Evolutionary conservation across 352 stramenopile species (phyloP), one percentile per base, ranked within the genome.

Genomic region (Aphanomyces invadans): DNA sequence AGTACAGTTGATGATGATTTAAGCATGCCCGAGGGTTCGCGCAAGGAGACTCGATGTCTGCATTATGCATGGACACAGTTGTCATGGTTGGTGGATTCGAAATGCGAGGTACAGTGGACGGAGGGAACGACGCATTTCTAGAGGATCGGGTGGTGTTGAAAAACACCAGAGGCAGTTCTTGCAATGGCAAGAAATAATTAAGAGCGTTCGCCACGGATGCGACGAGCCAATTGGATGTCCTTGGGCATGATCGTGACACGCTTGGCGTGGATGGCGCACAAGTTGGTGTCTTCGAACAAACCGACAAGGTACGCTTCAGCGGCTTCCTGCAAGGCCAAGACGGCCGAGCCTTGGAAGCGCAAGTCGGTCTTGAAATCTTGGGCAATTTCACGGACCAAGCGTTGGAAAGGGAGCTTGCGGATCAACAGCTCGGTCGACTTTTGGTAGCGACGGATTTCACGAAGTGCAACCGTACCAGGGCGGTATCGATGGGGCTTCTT

Each of bases 231-330:
- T 79, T 97, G 92, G 54, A 98, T 97, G 74, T 98, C 94, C 83
- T 97, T 97, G 39, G 94, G 93, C 92, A 98, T 98, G 77, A 98
- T 98, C 19, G 93, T 98, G 26, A 98, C 90, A 52, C 94, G 87
- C 75, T 98, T 97, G 68, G 91, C 93, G 77, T 98, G 93, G 70
- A 98, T 98, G 60, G 92, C 92, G 73, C 89, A 96, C 48, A 97
- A 74, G 81, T 98, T 98, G 49, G 91, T 97, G 77, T 98, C 91
- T 73, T 98, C 93, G 64, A 98, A 98, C 42, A 98, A 84, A 31
- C 88, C 89, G 28, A 98, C 89, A 11, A 98, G 81, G 76, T 98
- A 98, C 32, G 90, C 91, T 76, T 98, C 92, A 28, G 89, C 83
- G 45, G 91, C 87, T 74, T 97, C 87, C 80, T 97, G 89, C 39